Evolutionary conservation across 306 rosid genomes (phyloP).

Genomic region (Trifolium subterraneum): DNA sequence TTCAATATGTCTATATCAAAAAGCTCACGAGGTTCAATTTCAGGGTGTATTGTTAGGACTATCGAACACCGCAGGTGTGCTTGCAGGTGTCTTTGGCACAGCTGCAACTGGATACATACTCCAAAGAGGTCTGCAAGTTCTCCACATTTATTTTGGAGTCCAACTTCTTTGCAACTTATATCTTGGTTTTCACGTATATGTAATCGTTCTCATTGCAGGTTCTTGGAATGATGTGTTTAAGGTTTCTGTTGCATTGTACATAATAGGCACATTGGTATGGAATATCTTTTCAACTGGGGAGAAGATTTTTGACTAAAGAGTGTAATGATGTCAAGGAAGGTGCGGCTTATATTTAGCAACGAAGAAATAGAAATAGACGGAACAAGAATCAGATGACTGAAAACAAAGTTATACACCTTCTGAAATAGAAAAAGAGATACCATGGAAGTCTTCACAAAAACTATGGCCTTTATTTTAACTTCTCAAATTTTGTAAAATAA

Average conservation of each 20-base stretch:
- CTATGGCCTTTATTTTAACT: constrained; percentile 43
- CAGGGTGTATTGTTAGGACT: constrained; percentile 92
- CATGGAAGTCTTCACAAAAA: constrained; percentile 45
- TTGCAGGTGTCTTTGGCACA: constrained; percentile 93
- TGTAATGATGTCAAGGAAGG: constrained; percentile 34
- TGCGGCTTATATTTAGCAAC: background rate
- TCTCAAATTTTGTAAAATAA: constrained; percentile 1
- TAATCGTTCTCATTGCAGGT: constrained; percentile 20
- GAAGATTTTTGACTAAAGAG: constrained; percentile 67
- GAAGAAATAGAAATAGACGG: background rate
- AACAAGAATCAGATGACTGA: background rate
- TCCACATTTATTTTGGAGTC: background rate
- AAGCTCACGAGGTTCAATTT: constrained; percentile 34
- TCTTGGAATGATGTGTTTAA: constrained; percentile 55
- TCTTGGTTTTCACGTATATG: constrained; percentile 48
- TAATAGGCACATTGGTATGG: constrained; percentile 86
- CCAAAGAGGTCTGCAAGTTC: constrained; percentile 63
- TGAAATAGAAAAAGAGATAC: constrained; percentile 24
- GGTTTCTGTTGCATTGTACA: constrained; percentile 52
- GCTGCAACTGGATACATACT: constrained; percentile 96
- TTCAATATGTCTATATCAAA: constrained; percentile 8
- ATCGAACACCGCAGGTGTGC: constrained; percentile 94
- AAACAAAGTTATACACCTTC: constrained; percentile 37
- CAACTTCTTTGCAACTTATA: constrained; percentile 38
- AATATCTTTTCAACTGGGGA: constrained; percentile 88